phyloP scores from a whole-genome alignment of 352 stramenopile species.

The Pythium scleroteichum region DNA sequence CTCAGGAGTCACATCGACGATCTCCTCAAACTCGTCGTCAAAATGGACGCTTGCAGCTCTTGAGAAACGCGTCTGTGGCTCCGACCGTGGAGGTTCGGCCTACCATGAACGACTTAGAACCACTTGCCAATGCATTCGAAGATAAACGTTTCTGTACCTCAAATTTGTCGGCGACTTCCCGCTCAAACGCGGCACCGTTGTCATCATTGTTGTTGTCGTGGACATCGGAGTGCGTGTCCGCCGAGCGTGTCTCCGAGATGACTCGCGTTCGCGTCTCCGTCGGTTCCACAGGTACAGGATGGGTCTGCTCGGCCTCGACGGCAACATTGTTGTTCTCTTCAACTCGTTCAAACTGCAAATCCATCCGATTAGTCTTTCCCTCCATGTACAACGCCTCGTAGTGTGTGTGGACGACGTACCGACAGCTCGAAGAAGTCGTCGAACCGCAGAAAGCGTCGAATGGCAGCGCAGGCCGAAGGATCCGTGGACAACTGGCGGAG shows the following conservation, averaged over 20 bases:
- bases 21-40: slow-evolving; percentile 59
- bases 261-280: background rate
- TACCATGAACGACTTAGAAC: too few species aligned
- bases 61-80: slow-evolving; percentile 14
- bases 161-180: background rate
- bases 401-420: slow-evolving; percentile 31
- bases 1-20: slow-evolving; percentile 52
- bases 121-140: too few species aligned
- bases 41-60: slow-evolving; percentile 21
- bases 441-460: slow-evolving; percentile 62
- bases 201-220: slow-evolving; percentile 9
- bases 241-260: background rate
- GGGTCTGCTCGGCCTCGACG: background rate
- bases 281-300: background rate
- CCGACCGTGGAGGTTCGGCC: slow-evolving; percentile 1
- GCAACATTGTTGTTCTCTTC: slow-evolving; percentile 10
- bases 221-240: slow-evolving; percentile 1
- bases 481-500: slow-evolving; percentile 23
- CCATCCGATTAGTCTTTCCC: too few species aligned
- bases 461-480: background rate
- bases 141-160: slow-evolving; percentile 4
- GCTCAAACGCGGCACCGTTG: background rate
- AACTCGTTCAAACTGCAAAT: slow-evolving; percentile 21
- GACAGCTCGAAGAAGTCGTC: slow-evolving; percentile 70
- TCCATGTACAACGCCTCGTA: too few species aligned